phyloP scores from a whole-genome alignment of 1,284 basidiomycete species.

The Ceratobasidium theobromae region DNA sequence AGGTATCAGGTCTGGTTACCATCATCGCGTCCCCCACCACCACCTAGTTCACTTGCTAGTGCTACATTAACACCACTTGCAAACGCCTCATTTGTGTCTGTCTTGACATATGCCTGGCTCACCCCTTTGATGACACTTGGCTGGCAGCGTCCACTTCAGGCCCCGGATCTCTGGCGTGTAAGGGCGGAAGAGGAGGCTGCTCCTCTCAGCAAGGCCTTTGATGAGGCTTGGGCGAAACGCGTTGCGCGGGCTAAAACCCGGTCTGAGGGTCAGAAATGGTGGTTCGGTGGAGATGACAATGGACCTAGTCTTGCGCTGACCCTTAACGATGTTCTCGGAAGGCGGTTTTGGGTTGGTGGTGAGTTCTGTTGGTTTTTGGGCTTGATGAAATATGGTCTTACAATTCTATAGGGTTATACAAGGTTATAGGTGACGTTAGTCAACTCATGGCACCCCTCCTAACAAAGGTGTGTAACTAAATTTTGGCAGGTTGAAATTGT shows the following conservation, averaged over 20 bases:
- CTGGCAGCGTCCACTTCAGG: constrained; percentile 8
- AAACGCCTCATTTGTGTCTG: constrained; percentile 4
- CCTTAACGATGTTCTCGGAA: constrained; percentile 78
- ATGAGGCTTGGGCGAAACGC: constrained; percentile 2
- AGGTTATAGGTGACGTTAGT: constrained; percentile 79
- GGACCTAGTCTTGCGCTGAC: constrained; percentile 70
- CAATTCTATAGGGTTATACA: no score
- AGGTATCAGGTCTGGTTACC: no score
- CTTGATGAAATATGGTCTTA: no score
- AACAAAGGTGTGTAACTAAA: no score
- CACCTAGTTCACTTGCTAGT: constrained; percentile 2
- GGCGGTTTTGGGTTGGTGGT: constrained; percentile 81
- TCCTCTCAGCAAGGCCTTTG: not conserved
- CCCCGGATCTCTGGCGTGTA: constrained; percentile 3
- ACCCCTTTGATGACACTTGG: constrained; percentile 18
- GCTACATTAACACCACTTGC: not conserved
- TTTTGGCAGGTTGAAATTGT: no score
- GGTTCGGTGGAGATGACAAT: constrained; percentile 60
- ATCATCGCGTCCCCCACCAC: not conserved
- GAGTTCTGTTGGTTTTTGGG: no score
- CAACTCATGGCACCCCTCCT: constrained; percentile 67
- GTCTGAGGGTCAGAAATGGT: constrained; percentile 63
- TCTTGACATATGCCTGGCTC: constrained; percentile 16
- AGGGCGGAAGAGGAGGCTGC: not conserved
- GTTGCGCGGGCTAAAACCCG: not conserved